Percentiles rank a stretch among this genome's conserved stretches.
Conservation (phyloP, 371 early-diverging fungal genomes). For the Funneliformis caledonium region DNA sequence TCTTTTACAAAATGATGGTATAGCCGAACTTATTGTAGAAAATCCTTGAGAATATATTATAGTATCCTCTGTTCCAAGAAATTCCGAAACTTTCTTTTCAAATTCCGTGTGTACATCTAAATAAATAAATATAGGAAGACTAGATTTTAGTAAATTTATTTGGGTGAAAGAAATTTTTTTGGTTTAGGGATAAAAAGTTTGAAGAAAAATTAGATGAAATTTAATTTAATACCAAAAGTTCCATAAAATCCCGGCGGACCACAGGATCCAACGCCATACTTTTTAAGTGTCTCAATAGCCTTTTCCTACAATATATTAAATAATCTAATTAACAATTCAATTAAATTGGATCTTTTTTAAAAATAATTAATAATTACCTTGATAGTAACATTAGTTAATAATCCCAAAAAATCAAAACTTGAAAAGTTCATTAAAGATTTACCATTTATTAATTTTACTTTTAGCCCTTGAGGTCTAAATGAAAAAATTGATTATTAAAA, state of each 20-base stretch:
- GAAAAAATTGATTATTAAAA: background rate
- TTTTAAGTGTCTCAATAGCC: constrained; percentile 86
- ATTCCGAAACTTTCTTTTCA: constrained; percentile 88
- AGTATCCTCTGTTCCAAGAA: constrained; percentile 89
- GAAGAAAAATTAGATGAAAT: background rate
- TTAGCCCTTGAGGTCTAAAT: constrained; percentile 57
- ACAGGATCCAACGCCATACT: constrained; percentile 99
- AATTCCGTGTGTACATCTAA: constrained; percentile 97
- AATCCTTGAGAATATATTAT: constrained; percentile 99
- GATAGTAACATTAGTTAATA: constrained; percentile 74
- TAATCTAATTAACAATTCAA: background rate
- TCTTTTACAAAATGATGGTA: constrained; percentile 98
- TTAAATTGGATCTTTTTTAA: background rate
- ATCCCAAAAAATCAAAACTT: constrained; percentile 87
- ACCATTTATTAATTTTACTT: constrained; percentile 59
- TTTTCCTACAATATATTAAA: constrained; percentile 57
- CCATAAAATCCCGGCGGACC: constrained; percentile 99
- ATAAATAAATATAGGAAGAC: background rate
- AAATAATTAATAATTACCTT: constrained; percentile 51
- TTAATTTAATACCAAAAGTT: constrained; percentile 67
- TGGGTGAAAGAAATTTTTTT: background rate
- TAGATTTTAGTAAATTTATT: no score
- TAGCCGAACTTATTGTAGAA: constrained; percentile 91
- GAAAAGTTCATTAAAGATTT: constrained; percentile 83
- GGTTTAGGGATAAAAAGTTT: background rate